Evolutionary conservation across 202 grass and related monocot species (phyloP), one percentile per base, ranked within the genome.

Genomic region (Saccharum hybrid): DNA sequence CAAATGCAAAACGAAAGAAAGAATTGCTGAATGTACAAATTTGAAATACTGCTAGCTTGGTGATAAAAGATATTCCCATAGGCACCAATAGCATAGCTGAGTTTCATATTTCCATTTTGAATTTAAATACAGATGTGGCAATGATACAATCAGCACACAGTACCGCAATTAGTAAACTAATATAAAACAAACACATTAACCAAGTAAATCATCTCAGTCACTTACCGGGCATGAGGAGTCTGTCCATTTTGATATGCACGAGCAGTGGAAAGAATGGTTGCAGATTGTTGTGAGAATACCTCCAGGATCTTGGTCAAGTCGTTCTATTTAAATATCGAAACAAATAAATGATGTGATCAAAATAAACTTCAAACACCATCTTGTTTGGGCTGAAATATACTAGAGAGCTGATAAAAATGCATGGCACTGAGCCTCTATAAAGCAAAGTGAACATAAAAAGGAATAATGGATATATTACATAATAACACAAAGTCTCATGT

Each of bases 231-330:
- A 98, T n/a, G 93, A 98, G 66, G 96, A 98, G 42, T 98, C 96
- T 19, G 96, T 89, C 96, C 96, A 98, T 90, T 98, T 98, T 42
- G 96, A 98, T 83, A 98, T 98, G 85, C 96, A 98, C 0, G 93
- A 95, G 76, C 89, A 95, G 68, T 98, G 96, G 79, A 98, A 98
- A 70, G 96, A 89, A 90, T 98, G 96, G 81, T 98, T 95, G 89
- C 92, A 98, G 45, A 98, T 98, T 68, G 96, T 98, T 76, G 85
- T 98, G 62, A 98, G 91, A 92, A 95, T 98, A 42, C 96, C 96
- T 83, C 88, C 89, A 82, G 77, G 85, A 76, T 95, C 96, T 90
- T 98, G 93, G 62, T 98, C 96, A 82, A 98, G 89, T 78, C 93
- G 90, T 77, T 98, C 93, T 96, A 62, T 83, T 85, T 18, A 33